A percentile compares a stretch with the other conserved stretches of the same genome.
These are phyloP conservation scores for Waltiozyma sp. DNA, from an alignment of 1,139 yeast genomes.

Conservation along the genomic window DNA sequence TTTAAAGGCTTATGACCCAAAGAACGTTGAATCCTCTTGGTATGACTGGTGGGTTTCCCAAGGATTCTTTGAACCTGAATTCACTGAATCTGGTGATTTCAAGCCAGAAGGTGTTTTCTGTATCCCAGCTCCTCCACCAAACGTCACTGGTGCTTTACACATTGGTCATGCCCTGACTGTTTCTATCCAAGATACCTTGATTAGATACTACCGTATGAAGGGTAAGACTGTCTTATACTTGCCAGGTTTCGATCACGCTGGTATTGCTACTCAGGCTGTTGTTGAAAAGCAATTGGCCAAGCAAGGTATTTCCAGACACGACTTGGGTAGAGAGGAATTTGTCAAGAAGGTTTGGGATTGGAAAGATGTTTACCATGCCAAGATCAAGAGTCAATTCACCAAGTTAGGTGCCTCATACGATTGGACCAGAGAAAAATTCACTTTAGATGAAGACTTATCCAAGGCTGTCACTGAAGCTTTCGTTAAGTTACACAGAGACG, in stretches of 20 bases:
- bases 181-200: conserved; percentile 85
- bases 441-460: conserved; percentile 69
- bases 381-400: conserved; percentile 76
- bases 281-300: conserved; percentile 88
- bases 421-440: conserved; percentile 91
- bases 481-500: conserved; percentile 85
- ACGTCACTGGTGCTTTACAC: conserved; percentile 96
- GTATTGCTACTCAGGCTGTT: conserved; percentile 97
- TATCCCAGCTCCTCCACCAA: conserved; percentile 98
- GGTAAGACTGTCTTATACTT: conserved; percentile 88
- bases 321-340: conserved; percentile 86
- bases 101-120: conserved; percentile 79
- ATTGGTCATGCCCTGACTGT: conserved; percentile 98
- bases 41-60: conserved; percentile 93
- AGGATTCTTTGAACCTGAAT: conserved; percentile 83
- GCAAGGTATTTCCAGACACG: conserved; percentile 87
- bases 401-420: conserved; percentile 94
- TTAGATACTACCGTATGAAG: conserved; percentile 93
- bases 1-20: conserved; percentile 86
- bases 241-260: conserved; percentile 99
- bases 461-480: conserved; percentile 87
- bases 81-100: conserved; percentile 58
- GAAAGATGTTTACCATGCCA: conserved; percentile 88
- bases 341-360: conserved; percentile 92
- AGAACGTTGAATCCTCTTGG: conserved; percentile 94